A percentile compares a stretch with the other conserved stretches of the same genome.
These are phyloP conservation scores for Solanum raphanifolium DNA, from an alignment of 257 asterid genomes.

Conservation along the genomic window DNA sequence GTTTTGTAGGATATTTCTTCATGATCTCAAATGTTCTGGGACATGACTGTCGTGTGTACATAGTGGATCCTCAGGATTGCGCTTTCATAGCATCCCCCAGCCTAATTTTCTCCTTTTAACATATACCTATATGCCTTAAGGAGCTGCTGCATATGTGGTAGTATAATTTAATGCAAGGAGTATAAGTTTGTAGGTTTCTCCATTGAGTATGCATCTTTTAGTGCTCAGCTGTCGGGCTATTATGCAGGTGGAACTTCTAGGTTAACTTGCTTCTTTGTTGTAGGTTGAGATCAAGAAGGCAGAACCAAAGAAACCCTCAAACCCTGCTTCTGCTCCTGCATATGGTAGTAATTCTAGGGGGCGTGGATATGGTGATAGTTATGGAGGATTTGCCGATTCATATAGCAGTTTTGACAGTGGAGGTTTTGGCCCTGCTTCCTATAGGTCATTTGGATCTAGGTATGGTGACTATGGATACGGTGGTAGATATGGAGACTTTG, in stretches of 20 bases:
- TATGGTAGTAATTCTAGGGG: constrained; percentile 94
- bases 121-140: not conserved
- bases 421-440: constrained; percentile 78
- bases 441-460: constrained; percentile 91
- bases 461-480: constrained; percentile 71
- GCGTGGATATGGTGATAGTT: constrained; percentile 70
- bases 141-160: not conserved
- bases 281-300: constrained; percentile 99
- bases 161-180: not conserved
- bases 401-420: constrained; percentile 67
- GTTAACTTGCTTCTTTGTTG: constrained; percentile 96
- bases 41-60: not conserved
- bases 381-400: constrained; percentile 59
- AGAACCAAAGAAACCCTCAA: constrained; percentile 99
- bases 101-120: not conserved
- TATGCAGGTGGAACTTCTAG: constrained; percentile 52
- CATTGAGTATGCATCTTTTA: constrained; percentile 12
- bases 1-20: constrained; percentile 5
- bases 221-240: constrained; percentile 27
- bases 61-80: not conserved
- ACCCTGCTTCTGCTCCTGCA: constrained; percentile 72
- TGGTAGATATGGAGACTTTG: constrained; percentile 75
- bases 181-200: not conserved
- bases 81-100: not conserved
- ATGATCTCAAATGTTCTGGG: constrained; percentile 1